Evolutionary conservation across 352 stramenopile genomes (phyloP).

Genomic region (Globisporangium orthogonon): DNA sequence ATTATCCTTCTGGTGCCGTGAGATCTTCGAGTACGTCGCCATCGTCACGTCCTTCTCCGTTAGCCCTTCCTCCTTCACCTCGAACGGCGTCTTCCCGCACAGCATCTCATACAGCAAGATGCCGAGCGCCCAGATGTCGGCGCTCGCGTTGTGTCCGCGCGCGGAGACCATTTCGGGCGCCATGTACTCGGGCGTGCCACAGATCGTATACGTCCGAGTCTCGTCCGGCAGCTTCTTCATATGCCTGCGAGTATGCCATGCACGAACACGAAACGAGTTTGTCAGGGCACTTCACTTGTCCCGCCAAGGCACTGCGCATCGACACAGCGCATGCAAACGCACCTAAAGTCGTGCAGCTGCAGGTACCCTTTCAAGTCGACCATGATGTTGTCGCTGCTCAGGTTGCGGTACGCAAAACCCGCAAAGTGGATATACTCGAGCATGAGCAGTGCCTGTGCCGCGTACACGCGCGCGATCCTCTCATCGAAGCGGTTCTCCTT

Average conservation of each 20-base stretch:
- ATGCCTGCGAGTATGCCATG: conserved; percentile 20
- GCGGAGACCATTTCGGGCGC: conserved; percentile 86
- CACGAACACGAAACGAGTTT: background rate
- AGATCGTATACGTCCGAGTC: conserved; percentile 81
- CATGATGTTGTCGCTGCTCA: conserved; percentile 83
- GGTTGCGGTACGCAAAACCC: conserved; percentile 75
- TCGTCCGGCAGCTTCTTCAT: conserved; percentile 83
- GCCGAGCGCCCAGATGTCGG: conserved; percentile 83
- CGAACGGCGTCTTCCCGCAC: conserved; percentile 83
- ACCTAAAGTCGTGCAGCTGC: conserved; percentile 82
- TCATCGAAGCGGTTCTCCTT: conserved; percentile 52
- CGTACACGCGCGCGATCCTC: conserved; percentile 43
- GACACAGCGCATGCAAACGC: background rate
- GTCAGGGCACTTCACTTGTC: background rate
- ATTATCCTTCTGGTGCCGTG: conserved; percentile 54
- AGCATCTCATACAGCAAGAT: conserved; percentile 87
- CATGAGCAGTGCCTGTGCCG: conserved; percentile 70
- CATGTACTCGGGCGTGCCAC: conserved; percentile 87
- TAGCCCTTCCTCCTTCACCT: conserved; percentile 48
- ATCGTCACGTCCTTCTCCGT: conserved; percentile 82
- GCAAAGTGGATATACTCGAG: conserved; percentile 81
- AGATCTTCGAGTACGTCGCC: conserved; percentile 86
- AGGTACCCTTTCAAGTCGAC: conserved; percentile 77
- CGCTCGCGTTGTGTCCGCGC: conserved; percentile 62
- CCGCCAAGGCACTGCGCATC: background rate